Base-by-base conservation (phyloP, 768 basidiomycete genomes). In the Tylopilus plumbeoviolaceoides region DNA sequence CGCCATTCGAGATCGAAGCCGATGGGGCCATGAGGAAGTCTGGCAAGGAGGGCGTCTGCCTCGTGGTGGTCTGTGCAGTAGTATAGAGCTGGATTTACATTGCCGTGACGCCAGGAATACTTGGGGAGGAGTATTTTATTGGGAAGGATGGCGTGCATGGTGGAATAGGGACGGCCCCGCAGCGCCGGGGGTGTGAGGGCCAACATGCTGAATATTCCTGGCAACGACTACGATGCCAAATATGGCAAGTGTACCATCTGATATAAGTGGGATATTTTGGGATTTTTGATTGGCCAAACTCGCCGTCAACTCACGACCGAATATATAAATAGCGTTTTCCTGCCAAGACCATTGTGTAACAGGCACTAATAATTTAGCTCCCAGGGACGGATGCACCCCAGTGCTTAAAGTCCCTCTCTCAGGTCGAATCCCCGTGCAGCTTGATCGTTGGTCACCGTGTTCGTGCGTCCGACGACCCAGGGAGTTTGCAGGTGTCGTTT, bases 1-100 rank as follows among this genome's bases (percentile, higher is more conserved):
- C 77, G 81, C 89, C 90, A 91, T 68, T 92, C 90, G 35, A 89
- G 73, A 63, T 92, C 90, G 57, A 91, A 83, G 25, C 90, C 90
- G 46, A 79, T 39, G 14, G 63, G 64, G 4, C 69, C 70, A 23
- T 39, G 51, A 7, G 61, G 59, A n/a, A 70, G 44, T 7, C 18
- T 4, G 35, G 59, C 50, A 27, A 70, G 61, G 14, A 40, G 44
- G 15, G 21, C 21, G 20, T 70, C 52, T 39, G 70, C 70, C 4
- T 49, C 48, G 30, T 41, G 21, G 53, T 80, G 70, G 23, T 73
- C 61, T 17, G 70, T 72, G 27, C 58, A 41, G 52, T 75, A 72
- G 23, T 58, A 55, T 11, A 78, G 40, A 0, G 54, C 59, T 0
- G 70, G 55, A 11, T 15, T 47, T 36, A n/a, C 8, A 7, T 53